A percentile compares a stretch with the other conserved stretches of the same genome.
phyloP scores from a whole-genome alignment of 208 protist genomes.

The Borovskyia barvae region DNA sequence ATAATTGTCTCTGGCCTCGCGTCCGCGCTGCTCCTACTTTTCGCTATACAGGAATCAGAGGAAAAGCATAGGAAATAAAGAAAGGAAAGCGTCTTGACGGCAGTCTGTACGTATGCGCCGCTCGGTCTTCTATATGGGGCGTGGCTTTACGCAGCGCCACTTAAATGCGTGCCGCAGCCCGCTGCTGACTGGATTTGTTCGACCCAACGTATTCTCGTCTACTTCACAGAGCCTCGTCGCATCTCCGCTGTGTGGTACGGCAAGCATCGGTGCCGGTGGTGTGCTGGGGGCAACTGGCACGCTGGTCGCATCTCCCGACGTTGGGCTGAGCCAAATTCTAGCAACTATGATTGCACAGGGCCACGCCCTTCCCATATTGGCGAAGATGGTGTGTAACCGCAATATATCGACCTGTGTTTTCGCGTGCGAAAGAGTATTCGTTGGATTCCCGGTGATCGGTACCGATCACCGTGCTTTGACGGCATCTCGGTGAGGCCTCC shows the following conservation, averaged over 20 bases:
- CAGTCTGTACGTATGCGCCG: too few species aligned
- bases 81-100: too few species aligned
- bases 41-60: too few species aligned
- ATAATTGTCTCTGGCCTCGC: too few species aligned
- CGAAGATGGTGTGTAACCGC: conserved; percentile 60
- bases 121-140: conserved; percentile 84
- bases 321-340: conserved; percentile 45
- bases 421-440: conserved; percentile 87
- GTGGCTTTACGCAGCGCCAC: conserved; percentile 73
- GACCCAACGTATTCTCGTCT: conserved; percentile 50
- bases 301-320: conserved; percentile 30
- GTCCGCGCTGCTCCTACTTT: too few species aligned
- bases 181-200: conserved; percentile 74
- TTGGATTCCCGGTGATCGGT: too few species aligned
- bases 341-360: conserved; percentile 49
- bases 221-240: conserved; percentile 37
- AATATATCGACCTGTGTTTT: conserved; percentile 88
- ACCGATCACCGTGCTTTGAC: too few species aligned
- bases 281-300: conserved; percentile 4
- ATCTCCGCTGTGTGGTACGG: conserved; percentile 35
- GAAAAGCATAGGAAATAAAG: too few species aligned
- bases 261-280: conserved; percentile 26
- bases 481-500: too few species aligned
- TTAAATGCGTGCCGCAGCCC: conserved; percentile 79
- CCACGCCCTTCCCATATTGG: conserved; percentile 29